A percentile compares a stretch with the other conserved stretches of the same genome.
Evolutionary conservation across 768 basidiomycete species (phyloP).

Genomic region (Lyophyllum semitale): DNA sequence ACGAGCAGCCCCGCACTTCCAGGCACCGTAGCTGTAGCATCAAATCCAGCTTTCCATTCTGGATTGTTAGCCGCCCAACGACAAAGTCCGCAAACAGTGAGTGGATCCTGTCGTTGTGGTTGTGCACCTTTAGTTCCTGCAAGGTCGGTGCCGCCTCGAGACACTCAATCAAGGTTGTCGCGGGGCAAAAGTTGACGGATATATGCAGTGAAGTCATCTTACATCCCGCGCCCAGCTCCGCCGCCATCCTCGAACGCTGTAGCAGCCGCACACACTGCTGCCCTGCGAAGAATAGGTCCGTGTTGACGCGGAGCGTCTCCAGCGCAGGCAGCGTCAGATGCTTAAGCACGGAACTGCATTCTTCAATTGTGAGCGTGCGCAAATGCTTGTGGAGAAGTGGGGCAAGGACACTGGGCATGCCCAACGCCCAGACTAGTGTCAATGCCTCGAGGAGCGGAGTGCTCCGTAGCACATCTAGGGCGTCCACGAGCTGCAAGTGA

Average conservation of each 20-base stretch:
- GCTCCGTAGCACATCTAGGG: not conserved
- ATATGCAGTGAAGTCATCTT: constrained; percentile 4
- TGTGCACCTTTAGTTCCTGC: constrained; percentile 4
- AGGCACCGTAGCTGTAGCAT: constrained; percentile 2
- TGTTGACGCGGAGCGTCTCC: constrained; percentile 2
- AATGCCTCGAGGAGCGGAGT: not conserved
- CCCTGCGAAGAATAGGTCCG: not conserved
- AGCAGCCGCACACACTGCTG: constrained; percentile 6
- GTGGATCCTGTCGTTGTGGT: constrained; percentile 10
- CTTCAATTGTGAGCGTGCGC: not conserved
- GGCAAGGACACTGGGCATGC: not conserved
- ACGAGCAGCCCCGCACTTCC: constrained; percentile 6
- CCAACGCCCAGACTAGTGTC: not conserved
- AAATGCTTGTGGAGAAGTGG: constrained; percentile 1
- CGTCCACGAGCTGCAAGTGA: not conserved
- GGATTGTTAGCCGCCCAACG: not conserved
- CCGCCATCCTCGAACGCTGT: constrained; percentile 5
- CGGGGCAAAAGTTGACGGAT: constrained; percentile 7
- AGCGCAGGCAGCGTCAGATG: constrained; percentile 10
- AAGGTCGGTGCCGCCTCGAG: constrained; percentile 2
- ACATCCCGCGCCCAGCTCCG: too few species aligned
- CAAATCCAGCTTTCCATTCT: not conserved
- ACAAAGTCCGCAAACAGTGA: constrained; percentile 5
- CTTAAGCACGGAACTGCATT: not conserved
- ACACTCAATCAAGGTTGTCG: constrained; percentile 4